Evolutionary conservation across 352 stramenopile genomes (phyloP), one percentile per base, ranked within the genome.

Genomic region (Pythium scleroteichum): DNA sequence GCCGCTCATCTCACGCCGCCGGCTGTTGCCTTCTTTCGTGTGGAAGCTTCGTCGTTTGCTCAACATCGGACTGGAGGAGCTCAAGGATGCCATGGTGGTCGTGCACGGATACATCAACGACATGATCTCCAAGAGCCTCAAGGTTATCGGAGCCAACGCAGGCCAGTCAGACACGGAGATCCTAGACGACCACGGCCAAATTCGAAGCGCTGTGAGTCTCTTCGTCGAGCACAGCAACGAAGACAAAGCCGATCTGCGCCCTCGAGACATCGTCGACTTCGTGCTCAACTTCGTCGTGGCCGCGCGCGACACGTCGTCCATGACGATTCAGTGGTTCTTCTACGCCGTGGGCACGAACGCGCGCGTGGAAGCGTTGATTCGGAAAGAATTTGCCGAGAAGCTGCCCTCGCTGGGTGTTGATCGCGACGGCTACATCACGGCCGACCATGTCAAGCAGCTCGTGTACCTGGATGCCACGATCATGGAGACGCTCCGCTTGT

Each of bases 261-360:
- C 51, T 2, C 22, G 17, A 4, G 32, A 55, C n/a, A 20, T 55
- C 2, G 48, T 55, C 7, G 80, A 94, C 22, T 68, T 96, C 26
- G 72, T 85, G 4, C 67, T 92, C 8, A 73, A 70, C 6, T 76
- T 95, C 46, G 64, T 96, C 17, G 47, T 87, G 20, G 85, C 77
- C 13, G 82, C 85, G 4, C 75, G 82, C 27, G 84, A 94, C 54
- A 95, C 80, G 0, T 92, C 87, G 8, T 78, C 85, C 2, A 66
- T 58, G 59, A 76, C 82, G 17, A 54, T 94, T n/a, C 72, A 64
- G 27, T 96, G 84, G 85, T 69, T 86, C 4, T 71, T 95, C 24
- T 78, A 88, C 46, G 72, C 79, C 61, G 63, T 96, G 4, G 73
- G 76, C 38, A 74, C 71, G 17, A 70, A 94, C 63, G 84, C 84